Evolutionary conservation across 192 early-diverging fungal species (phyloP).

Genomic region (Geranomyces michiganensis): DNA sequence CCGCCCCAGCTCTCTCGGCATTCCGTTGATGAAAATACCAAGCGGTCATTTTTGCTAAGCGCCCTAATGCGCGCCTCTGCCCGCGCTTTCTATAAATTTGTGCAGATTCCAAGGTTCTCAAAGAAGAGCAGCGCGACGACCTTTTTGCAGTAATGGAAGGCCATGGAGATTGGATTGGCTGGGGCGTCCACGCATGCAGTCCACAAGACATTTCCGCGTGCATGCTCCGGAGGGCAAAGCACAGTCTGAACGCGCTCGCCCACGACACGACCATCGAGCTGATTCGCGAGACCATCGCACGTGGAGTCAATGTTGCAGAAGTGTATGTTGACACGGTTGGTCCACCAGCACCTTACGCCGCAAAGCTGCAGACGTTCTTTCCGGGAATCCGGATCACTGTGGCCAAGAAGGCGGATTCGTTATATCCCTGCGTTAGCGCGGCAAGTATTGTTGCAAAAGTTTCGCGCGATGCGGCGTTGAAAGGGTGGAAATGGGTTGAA

Average conservation of each 20-base stretch:
- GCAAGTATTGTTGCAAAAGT: constrained; percentile 97
- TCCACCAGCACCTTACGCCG: constrained; percentile 82
- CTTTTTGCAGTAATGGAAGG: constrained; percentile 68
- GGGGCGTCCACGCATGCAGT: constrained; percentile 79
- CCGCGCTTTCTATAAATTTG: too few species aligned
- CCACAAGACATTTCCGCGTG: constrained; percentile 90
- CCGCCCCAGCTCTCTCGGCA: background rate
- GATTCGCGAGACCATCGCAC: constrained; percentile 65
- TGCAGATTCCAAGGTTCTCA: constrained; percentile 92
- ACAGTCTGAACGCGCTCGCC: constrained; percentile 90
- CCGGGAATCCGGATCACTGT: constrained; percentile 81
- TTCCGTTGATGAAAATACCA: too few species aligned
- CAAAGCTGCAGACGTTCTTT: constrained; percentile 74
- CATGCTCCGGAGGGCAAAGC: constrained; percentile 83
- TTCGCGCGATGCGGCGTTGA: constrained; percentile 70
- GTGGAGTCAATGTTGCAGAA: constrained; percentile 71
- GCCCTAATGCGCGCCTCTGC: too few species aligned
- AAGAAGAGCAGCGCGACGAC: constrained; percentile 69
- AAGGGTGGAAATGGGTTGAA: constrained; percentile 72
- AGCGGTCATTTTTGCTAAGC: too few species aligned
- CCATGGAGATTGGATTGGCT: constrained; percentile 73
- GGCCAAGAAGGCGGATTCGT: constrained; percentile 90
- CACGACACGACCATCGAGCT: constrained; percentile 92
- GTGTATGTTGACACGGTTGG: constrained; percentile 98
- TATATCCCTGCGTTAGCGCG: constrained; percentile 92